Evolutionary conservation across 2,329 filamentous ascomycete species (phyloP).

Genomic region (Arthrocladium fulminans): DNA sequence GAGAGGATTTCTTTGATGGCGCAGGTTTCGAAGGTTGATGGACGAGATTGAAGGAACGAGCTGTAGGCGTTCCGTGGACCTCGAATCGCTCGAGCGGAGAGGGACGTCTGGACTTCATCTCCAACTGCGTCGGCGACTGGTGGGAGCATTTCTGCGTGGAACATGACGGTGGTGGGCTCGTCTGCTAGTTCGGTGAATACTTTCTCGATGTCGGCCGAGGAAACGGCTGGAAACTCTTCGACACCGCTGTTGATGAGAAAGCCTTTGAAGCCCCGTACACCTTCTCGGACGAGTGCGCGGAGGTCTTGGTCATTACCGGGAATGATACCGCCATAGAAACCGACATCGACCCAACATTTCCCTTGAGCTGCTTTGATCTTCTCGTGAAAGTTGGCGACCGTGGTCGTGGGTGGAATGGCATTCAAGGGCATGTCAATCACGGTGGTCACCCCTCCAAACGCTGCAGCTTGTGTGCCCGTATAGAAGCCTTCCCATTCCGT

Average conservation of each 20-base stretch:
- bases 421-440: slow-evolving; percentile 98
- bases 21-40: slow-evolving; percentile 81
- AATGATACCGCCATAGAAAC: slow-evolving; percentile 91
- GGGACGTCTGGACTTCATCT: slow-evolving; percentile 62
- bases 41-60: slow-evolving; percentile 86
- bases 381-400: slow-evolving; percentile 67
- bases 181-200: slow-evolving; percentile 75
- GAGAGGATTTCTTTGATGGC: slow-evolving; percentile 81
- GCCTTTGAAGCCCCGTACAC: slow-evolving; percentile 92
- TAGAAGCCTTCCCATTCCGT: slow-evolving; percentile 99
- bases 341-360: slow-evolving; percentile 98
- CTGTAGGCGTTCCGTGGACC: slow-evolving; percentile 70
- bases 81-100: slow-evolving; percentile 59
- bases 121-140: slow-evolving; percentile 71
- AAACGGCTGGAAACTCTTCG: slow-evolving; percentile 92
- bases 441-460: slow-evolving; percentile 91
- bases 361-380: slow-evolving; percentile 76
- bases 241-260: slow-evolving; percentile 96
- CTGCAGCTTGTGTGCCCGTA: slow-evolving; percentile 86
- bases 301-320: slow-evolving; percentile 79
- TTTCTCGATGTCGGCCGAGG: slow-evolving; percentile 63
- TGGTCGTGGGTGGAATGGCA: slow-evolving; percentile 92
- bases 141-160: slow-evolving; percentile 98
- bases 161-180: slow-evolving; percentile 87
- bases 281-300: slow-evolving; percentile 68